phyloP scores from a whole-genome alignment of 2,329 filamentous ascomycete genomes.

The Colletotrichum godetiae region DNA sequence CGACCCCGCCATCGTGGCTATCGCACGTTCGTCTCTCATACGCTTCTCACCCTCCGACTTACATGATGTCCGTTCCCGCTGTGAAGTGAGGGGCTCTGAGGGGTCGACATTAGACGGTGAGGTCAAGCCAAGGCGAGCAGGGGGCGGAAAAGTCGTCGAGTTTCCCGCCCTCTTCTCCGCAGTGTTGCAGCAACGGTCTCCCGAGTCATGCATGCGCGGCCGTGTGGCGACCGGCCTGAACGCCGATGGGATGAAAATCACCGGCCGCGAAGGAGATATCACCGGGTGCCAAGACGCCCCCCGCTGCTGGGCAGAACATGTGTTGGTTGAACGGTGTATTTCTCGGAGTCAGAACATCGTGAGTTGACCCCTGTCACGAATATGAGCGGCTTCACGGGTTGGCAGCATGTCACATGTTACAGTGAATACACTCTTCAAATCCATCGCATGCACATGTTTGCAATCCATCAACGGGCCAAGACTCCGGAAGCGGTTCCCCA shows the following conservation, averaged over 20 bases:
- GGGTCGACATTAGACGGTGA: slow-evolving; percentile 11
- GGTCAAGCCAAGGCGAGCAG: slow-evolving; percentile 8
- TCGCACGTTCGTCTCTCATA: background rate
- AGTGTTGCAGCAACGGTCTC: background rate
- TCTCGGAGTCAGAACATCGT: slow-evolving; percentile 9
- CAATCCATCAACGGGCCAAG: slow-evolving; percentile 22
- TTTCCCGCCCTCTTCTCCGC: slow-evolving; percentile 31
- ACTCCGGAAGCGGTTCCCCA: slow-evolving; percentile 24
- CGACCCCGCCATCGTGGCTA: slow-evolving; percentile 15
- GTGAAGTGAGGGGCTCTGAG: slow-evolving; percentile 31
- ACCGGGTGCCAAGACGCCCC: slow-evolving; percentile 12
- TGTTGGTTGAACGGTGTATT: slow-evolving; percentile 6
- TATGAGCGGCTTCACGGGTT: background rate
- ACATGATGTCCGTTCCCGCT: slow-evolving; percentile 9
- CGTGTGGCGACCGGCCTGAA: background rate
- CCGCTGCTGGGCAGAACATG: background rate
- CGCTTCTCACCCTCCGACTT: background rate
- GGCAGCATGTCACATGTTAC: slow-evolving; percentile 14
- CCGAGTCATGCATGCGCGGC: slow-evolving; percentile 23
- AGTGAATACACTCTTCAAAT: background rate
- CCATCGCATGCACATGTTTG: background rate
- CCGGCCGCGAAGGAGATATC: background rate
- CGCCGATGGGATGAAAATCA: background rate
- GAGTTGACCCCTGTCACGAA: slow-evolving; percentile 13
- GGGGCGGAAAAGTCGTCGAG: slow-evolving; percentile 24